Conservation (phyloP, 1,284 basidiomycete species). For the Marasmius oreades region DNA sequence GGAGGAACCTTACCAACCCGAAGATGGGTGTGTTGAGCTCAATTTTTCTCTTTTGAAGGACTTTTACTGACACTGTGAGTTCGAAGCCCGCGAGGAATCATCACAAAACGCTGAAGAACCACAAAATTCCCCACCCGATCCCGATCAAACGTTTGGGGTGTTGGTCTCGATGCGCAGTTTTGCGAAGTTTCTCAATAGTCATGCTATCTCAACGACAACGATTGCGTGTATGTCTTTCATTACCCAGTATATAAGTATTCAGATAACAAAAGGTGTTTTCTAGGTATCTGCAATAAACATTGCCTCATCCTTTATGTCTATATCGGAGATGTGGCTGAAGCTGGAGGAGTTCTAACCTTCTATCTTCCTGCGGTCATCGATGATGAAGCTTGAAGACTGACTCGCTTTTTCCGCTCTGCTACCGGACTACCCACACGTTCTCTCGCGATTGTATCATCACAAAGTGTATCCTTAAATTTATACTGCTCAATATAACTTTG, state of each 20-base stretch:
- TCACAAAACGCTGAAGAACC: slow-evolving; percentile 28
- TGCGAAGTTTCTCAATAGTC: slow-evolving; percentile 80
- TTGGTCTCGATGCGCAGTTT: slow-evolving; percentile 74
- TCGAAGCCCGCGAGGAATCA: slow-evolving; percentile 16
- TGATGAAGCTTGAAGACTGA: slow-evolving; percentile 18
- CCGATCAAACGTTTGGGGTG: slow-evolving; percentile 59
- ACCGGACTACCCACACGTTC: too few species aligned
- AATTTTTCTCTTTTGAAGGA: neutral
- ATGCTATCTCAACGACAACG: slow-evolving; percentile 82
- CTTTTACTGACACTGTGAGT: slow-evolving; percentile 6
- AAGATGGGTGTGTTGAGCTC: slow-evolving; percentile 48
- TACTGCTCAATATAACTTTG: too few species aligned
- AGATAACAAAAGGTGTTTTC: neutral
- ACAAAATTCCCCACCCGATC: slow-evolving; percentile 37
- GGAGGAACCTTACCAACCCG: slow-evolving; percentile 74
- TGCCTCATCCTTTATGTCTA: slow-evolving; percentile 90
- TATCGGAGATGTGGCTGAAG: slow-evolving; percentile 78
- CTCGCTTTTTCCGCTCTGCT: neutral
- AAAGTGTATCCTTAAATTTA: too few species aligned
- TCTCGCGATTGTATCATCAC: too few species aligned
- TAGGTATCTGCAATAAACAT: slow-evolving; percentile 82
- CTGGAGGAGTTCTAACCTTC: slow-evolving; percentile 85
- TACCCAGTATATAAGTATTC: neutral
- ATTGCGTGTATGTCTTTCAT: slow-evolving; percentile 72
- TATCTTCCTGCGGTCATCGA: slow-evolving; percentile 74